A percentile compares a stretch with the other conserved stretches of the same genome.
Evolutionary conservation across 2,329 filamentous ascomycete species (phyloP).

Genomic region (Podosphaera xanthii): DNA sequence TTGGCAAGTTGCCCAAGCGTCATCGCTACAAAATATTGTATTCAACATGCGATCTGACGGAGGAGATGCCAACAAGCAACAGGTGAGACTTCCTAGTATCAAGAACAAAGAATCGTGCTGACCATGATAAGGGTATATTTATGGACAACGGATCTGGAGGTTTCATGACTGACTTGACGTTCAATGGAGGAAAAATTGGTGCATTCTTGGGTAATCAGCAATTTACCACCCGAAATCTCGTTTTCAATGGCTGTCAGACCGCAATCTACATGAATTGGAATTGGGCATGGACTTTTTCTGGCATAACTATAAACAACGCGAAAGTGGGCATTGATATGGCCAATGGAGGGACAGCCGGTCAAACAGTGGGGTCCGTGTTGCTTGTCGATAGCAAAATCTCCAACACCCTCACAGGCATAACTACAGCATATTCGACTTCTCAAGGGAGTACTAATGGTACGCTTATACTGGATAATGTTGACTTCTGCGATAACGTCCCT

Average conservation of each 20-base stretch:
- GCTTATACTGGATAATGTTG: conserved; percentile 72
- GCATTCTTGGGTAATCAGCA: conserved; percentile 71
- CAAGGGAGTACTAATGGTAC: conserved; percentile 53
- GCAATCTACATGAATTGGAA: conserved; percentile 84
- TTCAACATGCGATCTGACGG: conserved; percentile 56
- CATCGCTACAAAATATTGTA: conserved; percentile 56
- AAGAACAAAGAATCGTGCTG: background rate
- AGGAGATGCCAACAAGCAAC: conserved; percentile 40
- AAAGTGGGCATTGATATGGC: conserved; percentile 62
- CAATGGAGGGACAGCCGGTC: conserved; percentile 31
- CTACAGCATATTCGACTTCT: conserved; percentile 44
- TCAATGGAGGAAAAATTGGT: conserved; percentile 61
- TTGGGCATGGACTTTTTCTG: conserved; percentile 68
- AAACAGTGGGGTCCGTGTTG: conserved; percentile 69
- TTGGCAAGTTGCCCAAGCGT: conserved; percentile 72
- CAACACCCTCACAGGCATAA: conserved; percentile 54
- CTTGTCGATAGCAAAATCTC: conserved; percentile 60
- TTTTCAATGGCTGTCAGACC: conserved; percentile 61
- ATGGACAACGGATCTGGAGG: conserved; percentile 72
- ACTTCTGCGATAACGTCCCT: conserved; percentile 44
- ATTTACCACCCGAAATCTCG: conserved; percentile 65
- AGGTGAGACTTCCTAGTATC: conserved; percentile 13
- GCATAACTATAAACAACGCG: conserved; percentile 50
- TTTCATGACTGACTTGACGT: conserved; percentile 62
- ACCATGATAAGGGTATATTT: conserved; percentile 35